Base-by-base conservation (phyloP, 1,284 basidiomycete genomes). In the Rugosomyces carneus region DNA sequence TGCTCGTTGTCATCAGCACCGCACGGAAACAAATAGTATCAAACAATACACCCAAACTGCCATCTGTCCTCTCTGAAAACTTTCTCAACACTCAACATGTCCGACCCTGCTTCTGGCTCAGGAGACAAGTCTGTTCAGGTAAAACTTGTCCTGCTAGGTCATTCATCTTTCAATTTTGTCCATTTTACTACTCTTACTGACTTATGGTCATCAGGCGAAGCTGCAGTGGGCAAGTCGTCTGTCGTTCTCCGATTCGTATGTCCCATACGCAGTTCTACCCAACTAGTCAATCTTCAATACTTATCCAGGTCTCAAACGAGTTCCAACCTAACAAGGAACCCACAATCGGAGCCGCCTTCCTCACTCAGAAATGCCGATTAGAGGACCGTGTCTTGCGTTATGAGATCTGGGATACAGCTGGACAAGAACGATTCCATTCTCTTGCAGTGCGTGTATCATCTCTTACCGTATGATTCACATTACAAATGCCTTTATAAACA, bases 141-240 rank as follows among this genome's bases (percentile, higher is more conserved):
- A 55, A 94, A 93, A 68, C 79, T 94, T 43, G 90, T 93, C 52
- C 74, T 93, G 15, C 75, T 93, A 53, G 89, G 88, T 89, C 59
- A 61, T 36, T 16, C n/a, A 36, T 15, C 7, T 9, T 15, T 9
- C 35, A 16, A 7, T 23, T 4, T 23, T 16, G 16, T 16, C 10
- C 35, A 3, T 16, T 36, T n/a, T n/a, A n/a, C 13, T 36, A 8
- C 35, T 20, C 35, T 9, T 36, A 2, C 19, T 37, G 11, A 13
- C 15, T 21, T 13, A 42, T 31, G 45, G 40, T 41, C 52, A 35
- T 16, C 61, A 95, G 92, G 95, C 57, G 96, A 99, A 75, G 93
- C 95, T 51, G 95, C 96, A 48, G 96, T 99, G 45, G 96, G 96
- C 54, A 99, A 99, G 75, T 97, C 94, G n/a, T 98, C 94, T 20